Conservation (phyloP, 108 stramenopile species). For the Asterionellopsis glacialis region DNA sequence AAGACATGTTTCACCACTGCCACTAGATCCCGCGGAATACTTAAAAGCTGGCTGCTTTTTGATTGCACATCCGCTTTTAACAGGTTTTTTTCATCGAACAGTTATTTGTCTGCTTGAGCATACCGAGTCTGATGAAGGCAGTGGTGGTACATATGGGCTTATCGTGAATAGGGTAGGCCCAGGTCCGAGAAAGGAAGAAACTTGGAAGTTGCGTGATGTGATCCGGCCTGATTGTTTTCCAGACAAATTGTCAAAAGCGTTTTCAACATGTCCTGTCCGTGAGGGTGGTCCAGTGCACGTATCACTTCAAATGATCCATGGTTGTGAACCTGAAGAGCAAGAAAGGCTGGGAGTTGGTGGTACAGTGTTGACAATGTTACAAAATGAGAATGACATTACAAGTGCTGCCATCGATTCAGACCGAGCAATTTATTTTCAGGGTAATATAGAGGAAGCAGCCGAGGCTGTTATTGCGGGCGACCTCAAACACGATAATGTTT, state of each 20-base stretch:
- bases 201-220: constrained; percentile 25
- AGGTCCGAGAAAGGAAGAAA: constrained; percentile 17
- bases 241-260: constrained; percentile 30
- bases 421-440: constrained; percentile 53
- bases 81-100: constrained; percentile 62
- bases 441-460: constrained; percentile 66
- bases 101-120: constrained; percentile 79
- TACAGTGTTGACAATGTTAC: constrained; percentile 34
- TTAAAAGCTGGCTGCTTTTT: constrained; percentile 73
- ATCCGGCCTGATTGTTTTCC: constrained; percentile 22
- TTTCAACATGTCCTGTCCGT: constrained; percentile 56
- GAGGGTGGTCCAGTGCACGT: constrained; percentile 84
- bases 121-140: constrained; percentile 4
- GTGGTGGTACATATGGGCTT: constrained; percentile 69
- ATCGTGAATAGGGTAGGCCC: constrained; percentile 61
- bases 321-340: constrained; percentile 1
- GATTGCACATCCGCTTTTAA: constrained; percentile 75
- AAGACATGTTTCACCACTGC: constrained; percentile 24
- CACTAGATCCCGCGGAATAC: constrained; percentile 19
- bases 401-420: constrained; percentile 31
- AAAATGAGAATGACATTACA: constrained; percentile 12
- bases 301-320: constrained; percentile 72
- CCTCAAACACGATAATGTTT: constrained; percentile 52
- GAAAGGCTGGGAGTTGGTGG: constrained; percentile 39
- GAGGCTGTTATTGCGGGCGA: constrained; percentile 46